Evolutionary conservation across 345 rosid species (phyloP).

Genomic region (Sisymbrium altissimum): DNA sequence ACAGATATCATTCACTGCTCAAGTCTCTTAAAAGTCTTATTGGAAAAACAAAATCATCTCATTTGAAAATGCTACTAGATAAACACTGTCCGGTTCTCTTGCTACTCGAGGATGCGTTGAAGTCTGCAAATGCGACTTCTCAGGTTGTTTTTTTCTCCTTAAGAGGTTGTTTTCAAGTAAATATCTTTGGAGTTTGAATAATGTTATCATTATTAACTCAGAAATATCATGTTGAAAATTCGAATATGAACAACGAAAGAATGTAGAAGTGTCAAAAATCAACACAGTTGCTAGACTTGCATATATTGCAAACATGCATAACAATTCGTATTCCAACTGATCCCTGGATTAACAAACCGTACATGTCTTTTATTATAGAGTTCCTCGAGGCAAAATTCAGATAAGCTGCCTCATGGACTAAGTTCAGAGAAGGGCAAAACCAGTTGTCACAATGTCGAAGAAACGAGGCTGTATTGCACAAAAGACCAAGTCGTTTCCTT

Average conservation of each 20-base stretch:
- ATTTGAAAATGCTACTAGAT: constrained; percentile 52
- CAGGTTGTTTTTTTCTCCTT: constrained; percentile 20
- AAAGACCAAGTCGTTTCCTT: constrained; percentile 68
- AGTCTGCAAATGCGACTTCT: neutral
- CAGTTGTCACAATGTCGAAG: constrained; percentile 24
- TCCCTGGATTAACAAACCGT: neutral
- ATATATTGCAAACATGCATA: neutral
- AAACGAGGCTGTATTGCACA: constrained; percentile 48
- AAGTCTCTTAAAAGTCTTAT: constrained; percentile 56
- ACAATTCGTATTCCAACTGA: neutral
- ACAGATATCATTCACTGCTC: constrained; percentile 60
- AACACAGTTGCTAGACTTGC: neutral
- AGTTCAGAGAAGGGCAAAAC: constrained; percentile 9
- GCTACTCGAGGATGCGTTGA: constrained; percentile 31
- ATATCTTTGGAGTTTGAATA: neutral
- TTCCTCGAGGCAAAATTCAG: constrained; percentile 10
- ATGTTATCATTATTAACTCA: neutral
- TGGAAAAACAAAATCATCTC: constrained; percentile 46
- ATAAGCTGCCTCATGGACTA: constrained; percentile 19
- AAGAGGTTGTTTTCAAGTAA: neutral
- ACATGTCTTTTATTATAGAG: constrained; percentile 35
- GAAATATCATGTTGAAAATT: neutral
- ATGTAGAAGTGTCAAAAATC: neutral
- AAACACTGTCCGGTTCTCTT: constrained; percentile 57
- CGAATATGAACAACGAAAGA: neutral